Conservation (phyloP, 75 land plant species). For the Ceratopteris richardii region DNA sequence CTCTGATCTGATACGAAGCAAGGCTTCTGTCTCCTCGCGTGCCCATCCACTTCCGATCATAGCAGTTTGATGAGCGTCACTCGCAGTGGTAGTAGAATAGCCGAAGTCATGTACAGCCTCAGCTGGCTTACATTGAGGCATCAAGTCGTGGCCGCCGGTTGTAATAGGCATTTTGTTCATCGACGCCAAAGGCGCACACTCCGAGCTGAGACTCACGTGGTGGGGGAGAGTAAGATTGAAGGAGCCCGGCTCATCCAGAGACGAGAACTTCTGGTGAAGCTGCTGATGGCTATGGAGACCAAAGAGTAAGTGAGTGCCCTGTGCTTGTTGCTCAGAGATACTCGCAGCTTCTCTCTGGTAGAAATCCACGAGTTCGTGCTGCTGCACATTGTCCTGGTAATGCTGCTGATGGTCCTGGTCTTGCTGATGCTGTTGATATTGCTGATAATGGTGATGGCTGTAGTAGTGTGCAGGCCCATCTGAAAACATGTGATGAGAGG, state of each 20-base stretch:
- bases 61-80: no score
- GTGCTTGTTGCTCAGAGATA: no score
- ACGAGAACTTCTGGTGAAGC: neutral
- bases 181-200: conserved; percentile 6
- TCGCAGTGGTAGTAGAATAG: no score
- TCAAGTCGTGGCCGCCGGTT: neutral
- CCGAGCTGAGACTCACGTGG: conserved; percentile 11
- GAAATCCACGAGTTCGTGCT: neutral
- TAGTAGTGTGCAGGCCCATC: conserved; percentile 5
- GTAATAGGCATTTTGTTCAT: neutral
- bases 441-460: conserved; percentile 12
- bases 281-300: neutral
- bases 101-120: no score
- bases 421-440: conserved; percentile 4
- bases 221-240: conserved; percentile 4
- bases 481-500: conserved; percentile 2
- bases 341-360: no score
- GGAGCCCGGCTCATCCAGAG: neutral
- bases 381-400: neutral
- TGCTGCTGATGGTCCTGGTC: conserved; percentile 5
- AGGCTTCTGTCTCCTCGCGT: neutral
- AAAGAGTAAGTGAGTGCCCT: no score
- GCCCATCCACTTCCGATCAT: no score
- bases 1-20: no score
- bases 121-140: neutral